Evolutionary conservation across 2,329 filamentous ascomycete genomes (phyloP).

Genomic region (Aureobasidium lini): DNA sequence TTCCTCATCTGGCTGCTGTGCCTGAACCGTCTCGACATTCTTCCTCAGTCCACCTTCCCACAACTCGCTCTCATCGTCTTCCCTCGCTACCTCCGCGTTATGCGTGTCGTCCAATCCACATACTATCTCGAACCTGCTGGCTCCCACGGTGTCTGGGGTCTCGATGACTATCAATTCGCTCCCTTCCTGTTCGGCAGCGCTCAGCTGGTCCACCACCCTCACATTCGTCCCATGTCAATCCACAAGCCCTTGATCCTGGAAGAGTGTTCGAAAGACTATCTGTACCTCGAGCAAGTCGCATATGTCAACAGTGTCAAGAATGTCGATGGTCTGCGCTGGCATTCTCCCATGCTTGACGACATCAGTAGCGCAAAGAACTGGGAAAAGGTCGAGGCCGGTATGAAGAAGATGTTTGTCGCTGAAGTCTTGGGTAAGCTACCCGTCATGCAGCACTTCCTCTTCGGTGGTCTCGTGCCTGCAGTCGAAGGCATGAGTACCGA

Average conservation of each 20-base stretch:
- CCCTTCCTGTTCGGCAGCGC: slow-evolving; percentile 44
- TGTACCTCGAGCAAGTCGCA: slow-evolving; percentile 86
- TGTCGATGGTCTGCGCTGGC: slow-evolving; percentile 89
- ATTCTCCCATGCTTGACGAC: slow-evolving; percentile 96
- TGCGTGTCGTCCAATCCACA: slow-evolving; percentile 80
- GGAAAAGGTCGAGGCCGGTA: slow-evolving; percentile 87
- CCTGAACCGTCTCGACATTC: slow-evolving; percentile 67
- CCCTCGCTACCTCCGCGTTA: slow-evolving; percentile 71
- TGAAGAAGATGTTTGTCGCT: slow-evolving; percentile 93
- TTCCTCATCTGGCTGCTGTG: slow-evolving; percentile 96
- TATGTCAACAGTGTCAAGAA: slow-evolving; percentile 98
- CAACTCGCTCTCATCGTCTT: slow-evolving; percentile 72
- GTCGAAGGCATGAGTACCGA: slow-evolving; percentile 71
- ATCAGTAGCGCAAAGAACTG: slow-evolving; percentile 86
- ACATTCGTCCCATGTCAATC: slow-evolving; percentile 51
- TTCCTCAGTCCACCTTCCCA: slow-evolving; percentile 61
- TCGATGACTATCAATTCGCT: slow-evolving; percentile 48
- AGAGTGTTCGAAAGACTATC: slow-evolving; percentile 72
- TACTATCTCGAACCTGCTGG: slow-evolving; percentile 86
- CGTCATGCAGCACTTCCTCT: slow-evolving; percentile 98
- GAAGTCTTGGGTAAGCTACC: slow-evolving; percentile 90
- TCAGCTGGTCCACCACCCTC: slow-evolving; percentile 58
- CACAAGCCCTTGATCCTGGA: slow-evolving; percentile 84
- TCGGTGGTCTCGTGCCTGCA: slow-evolving; percentile 77
- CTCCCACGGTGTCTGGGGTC: slow-evolving; percentile 46